Base-by-base conservation (phyloP, 2,329 filamentous ascomycete species). In the Fusarium coicis region DNA sequence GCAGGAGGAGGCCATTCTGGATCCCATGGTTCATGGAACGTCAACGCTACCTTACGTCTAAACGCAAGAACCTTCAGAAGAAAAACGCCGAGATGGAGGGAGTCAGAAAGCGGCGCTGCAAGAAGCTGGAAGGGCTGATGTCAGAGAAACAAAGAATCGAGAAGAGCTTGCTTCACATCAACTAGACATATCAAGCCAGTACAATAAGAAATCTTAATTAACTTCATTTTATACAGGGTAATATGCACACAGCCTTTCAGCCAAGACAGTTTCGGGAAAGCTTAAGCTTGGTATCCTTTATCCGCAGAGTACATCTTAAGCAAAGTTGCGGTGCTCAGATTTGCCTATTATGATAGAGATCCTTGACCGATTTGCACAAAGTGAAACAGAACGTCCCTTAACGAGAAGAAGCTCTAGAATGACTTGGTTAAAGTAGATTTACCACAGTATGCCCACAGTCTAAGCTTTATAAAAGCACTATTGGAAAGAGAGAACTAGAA, bases 221-320 rank as follows among this genome's bases (percentile, higher is more conserved):
- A 10, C 18, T 46, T 46, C 11, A 28, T 0, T 19, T 9, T 46
- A 19, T 28, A 2, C 5, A 28, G 5, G 8, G 18, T 12, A 4
- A 46, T 28, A 19, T 46, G 8, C 9, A 19, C 23, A 28, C 14
- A 46, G 23, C 23, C 43, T 14, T 19, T 34, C 14, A 34, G 26
- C 19, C 26, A 30, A 16, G 14, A 30, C 7, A 30, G 19, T 30
- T 11, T 30, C 19, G 14, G 26, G 26, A n/a, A 21, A 30, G 30
- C 15, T 12, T 4, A 8, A 10, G 3, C 15, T 1, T 3, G 3
- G 5, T 30, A n/a, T 30, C 19, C 28, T n/a, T 9, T 2, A 16
- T 19, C 2, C 16, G 15, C n/a, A 8, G 3, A 23, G 40, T 42
- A 9, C 5, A 42, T n/a, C 21, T n/a, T 5, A n/a, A 4, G 14